A percentile compares a stretch with the other conserved stretches of the same genome.
These are phyloP conservation scores for Gossypium schwendimanii DNA, from an alignment of 441 rosid species.

Conservation along the genomic window DNA sequence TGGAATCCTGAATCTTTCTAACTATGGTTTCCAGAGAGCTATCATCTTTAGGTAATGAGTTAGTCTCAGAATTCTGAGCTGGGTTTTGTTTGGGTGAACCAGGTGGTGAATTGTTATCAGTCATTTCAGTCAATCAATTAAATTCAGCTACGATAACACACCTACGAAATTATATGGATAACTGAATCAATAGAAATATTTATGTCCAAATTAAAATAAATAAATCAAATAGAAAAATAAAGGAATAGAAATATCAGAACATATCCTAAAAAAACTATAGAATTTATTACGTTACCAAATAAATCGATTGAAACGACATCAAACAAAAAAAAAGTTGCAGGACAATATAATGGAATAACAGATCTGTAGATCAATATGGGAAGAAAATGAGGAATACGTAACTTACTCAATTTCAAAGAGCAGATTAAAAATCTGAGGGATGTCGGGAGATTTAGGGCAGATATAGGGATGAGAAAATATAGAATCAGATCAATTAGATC, in stretches of 20 bases:
- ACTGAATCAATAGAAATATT: background rate
- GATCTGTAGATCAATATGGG: background rate
- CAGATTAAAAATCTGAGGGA: slow-evolving; percentile 1
- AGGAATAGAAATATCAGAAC: background rate
- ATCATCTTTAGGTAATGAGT: slow-evolving; percentile 32
- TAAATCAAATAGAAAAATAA: background rate
- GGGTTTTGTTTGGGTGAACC: slow-evolving; percentile 45
- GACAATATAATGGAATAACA: background rate
- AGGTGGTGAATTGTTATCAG: slow-evolving; percentile 44
- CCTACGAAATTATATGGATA: slow-evolving; percentile 1
- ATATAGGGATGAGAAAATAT: background rate
- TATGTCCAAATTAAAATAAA: background rate
- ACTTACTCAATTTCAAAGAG: slow-evolving; percentile 6
- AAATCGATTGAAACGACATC: background rate
- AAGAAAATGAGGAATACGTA: background rate
- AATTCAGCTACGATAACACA: background rate
- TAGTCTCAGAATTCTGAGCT: slow-evolving; percentile 39
- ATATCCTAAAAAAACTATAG: background rate
- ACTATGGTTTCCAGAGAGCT: slow-evolving; percentile 53
- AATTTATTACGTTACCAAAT: background rate
- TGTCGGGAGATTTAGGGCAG: background rate
- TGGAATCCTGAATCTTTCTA: slow-evolving; percentile 55
- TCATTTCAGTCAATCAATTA: slow-evolving; percentile 37
- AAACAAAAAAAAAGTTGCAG: background rate
- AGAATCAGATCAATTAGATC: background rate